These are phyloP conservation scores for Geosmithia flava DNA, from an alignment of 2,329 filamentous ascomycete genomes.

Conservation along the genomic window DNA sequence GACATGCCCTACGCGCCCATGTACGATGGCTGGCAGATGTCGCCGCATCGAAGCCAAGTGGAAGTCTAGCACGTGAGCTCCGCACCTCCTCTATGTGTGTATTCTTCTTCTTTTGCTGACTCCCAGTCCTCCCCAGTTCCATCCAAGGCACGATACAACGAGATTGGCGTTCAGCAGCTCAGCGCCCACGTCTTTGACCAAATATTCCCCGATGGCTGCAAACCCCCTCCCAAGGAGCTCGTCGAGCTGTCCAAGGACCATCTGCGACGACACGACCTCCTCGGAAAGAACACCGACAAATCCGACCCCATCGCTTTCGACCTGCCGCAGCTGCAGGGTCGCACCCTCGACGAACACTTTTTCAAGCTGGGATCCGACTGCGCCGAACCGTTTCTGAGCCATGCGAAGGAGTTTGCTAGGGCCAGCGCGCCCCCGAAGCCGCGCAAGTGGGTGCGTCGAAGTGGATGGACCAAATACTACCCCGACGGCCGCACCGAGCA, in stretches of 20 bases:
- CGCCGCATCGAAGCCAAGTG: constrained; percentile 8
- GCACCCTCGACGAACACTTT: constrained; percentile 87
- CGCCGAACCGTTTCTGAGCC: constrained; percentile 68
- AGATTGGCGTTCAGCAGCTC: constrained; percentile 89
- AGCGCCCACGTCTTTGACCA: constrained; percentile 74
- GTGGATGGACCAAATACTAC: constrained; percentile 93
- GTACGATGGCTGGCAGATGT: constrained; percentile 31
- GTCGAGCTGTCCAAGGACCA: constrained; percentile 74
- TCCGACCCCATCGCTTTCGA: constrained; percentile 71
- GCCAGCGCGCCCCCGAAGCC: constrained; percentile 47
- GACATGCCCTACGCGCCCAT: constrained; percentile 19
- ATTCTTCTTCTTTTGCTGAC: constrained; percentile 3
- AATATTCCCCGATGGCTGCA: constrained; percentile 53
- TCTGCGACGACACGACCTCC: constrained; percentile 69
- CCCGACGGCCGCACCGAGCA: constrained; percentile 56
- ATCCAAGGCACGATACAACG: constrained; percentile 64
- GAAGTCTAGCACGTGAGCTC: constrained; percentile 28
- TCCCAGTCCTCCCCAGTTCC: constrained; percentile 19
- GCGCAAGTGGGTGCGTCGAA: constrained; percentile 61
- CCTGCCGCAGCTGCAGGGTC: constrained; percentile 65
- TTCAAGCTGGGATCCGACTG: constrained; percentile 75
- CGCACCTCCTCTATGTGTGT: not conserved
- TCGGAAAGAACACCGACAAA: constrained; percentile 80
- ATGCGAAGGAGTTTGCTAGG: constrained; percentile 63
- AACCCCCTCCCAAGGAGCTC: constrained; percentile 55